Percentiles rank a stretch among this genome's conserved stretches.
These are phyloP conservation scores for Sclerotinia borealis DNA, from an alignment of 2,329 filamentous ascomycete species.

Conservation along the genomic window DNA sequence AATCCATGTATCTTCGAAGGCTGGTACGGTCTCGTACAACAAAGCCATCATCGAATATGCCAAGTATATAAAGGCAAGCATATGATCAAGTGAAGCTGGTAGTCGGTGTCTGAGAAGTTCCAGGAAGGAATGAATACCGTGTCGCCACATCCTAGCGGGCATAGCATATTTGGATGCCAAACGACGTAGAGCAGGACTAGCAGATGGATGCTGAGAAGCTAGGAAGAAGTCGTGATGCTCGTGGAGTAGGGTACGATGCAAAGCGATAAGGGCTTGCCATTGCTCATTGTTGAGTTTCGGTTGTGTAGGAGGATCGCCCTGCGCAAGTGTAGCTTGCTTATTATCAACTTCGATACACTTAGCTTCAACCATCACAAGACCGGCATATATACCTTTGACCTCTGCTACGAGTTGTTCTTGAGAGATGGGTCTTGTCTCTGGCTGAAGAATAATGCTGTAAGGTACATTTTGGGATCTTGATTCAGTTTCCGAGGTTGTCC, in stretches of 20 bases:
- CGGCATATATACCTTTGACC: conserved; percentile 60
- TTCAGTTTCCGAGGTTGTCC: not conserved
- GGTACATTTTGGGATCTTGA: conserved; percentile 49
- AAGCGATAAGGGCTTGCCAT: conserved; percentile 75
- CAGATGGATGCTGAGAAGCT: conserved; percentile 78
- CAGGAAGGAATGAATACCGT: conserved; percentile 80
- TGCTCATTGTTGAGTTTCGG: conserved; percentile 57
- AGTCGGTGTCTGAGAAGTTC: conserved; percentile 70
- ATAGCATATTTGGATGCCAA: conserved; percentile 80
- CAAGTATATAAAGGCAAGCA: conserved; percentile 84
- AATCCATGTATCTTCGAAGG: conserved; percentile 78
- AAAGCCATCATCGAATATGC: conserved; percentile 88
- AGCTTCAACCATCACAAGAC: conserved; percentile 76
- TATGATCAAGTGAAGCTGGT: conserved; percentile 75
- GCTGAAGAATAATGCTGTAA: conserved; percentile 46
- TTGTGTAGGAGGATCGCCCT: conserved; percentile 38
- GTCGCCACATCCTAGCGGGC: conserved; percentile 90
- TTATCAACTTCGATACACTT: conserved; percentile 83
- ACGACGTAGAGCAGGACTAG: conserved; percentile 58
- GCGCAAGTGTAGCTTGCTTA: conserved; percentile 48
- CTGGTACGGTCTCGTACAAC: conserved; percentile 75
- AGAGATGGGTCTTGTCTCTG: conserved; percentile 40
- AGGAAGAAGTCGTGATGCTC: conserved; percentile 85
- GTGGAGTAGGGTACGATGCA: conserved; percentile 75
- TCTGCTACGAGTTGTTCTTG: conserved; percentile 30